Percentiles rank a stretch among this genome's conserved stretches.
phyloP scores from a whole-genome alignment of 345 rosid species.

The Camelina laxa region DNA sequence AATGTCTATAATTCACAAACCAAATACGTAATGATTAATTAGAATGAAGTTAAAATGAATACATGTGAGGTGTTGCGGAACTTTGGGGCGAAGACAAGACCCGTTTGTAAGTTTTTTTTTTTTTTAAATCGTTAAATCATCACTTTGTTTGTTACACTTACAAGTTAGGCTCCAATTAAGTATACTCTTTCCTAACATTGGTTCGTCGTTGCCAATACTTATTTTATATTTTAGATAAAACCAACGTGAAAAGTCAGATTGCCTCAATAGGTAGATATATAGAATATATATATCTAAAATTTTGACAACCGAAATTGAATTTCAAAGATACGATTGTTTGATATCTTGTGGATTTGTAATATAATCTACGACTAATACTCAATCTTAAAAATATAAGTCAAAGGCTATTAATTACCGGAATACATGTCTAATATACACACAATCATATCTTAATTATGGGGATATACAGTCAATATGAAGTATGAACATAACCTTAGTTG shows the following conservation, averaged over 20 bases:
- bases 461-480: not conserved
- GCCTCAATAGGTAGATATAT: not conserved
- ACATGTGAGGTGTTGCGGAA: slow-evolving; percentile 42
- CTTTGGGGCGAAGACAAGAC: slow-evolving; percentile 18
- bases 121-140: slow-evolving; percentile 26
- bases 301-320: not conserved
- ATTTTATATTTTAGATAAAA: not conserved
- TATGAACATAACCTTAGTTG: not conserved
- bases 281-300: not conserved
- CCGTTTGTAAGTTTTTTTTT: not conserved
- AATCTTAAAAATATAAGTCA: not conserved
- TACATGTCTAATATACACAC: not conserved
- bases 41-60: slow-evolving; percentile 23
- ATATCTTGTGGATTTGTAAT: not conserved
- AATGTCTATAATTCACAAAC: slow-evolving; percentile 20
- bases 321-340: not conserved
- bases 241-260: slow-evolving; percentile 6
- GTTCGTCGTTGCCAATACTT: not conserved
- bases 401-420: not conserved
- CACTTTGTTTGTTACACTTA: slow-evolving; percentile 28
- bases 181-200: slow-evolving; percentile 6
- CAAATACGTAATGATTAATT: slow-evolving; percentile 20
- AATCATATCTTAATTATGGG: not conserved
- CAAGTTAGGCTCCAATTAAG: slow-evolving; percentile 24
- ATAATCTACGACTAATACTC: not conserved